Conservation (phyloP, 2,329 filamentous ascomycete genomes). For the Microdochium trichocladiopsis region DNA sequence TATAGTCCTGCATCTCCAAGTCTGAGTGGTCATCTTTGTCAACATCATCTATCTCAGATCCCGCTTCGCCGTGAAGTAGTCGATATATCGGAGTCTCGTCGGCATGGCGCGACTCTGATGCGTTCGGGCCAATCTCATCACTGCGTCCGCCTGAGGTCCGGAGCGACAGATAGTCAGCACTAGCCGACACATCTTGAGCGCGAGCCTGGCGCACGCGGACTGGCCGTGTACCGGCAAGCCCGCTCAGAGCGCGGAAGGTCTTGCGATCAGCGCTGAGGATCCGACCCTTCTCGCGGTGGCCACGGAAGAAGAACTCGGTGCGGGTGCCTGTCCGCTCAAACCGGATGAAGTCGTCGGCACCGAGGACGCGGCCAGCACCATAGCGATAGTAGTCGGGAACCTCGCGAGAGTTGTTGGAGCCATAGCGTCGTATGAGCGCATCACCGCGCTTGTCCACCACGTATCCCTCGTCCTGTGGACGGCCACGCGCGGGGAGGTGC, state of each 20-base stretch:
- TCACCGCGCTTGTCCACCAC: conserved; percentile 72
- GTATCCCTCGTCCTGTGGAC: conserved; percentile 32
- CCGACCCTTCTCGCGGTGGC: conserved; percentile 33
- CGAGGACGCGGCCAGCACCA: conserved; percentile 66
- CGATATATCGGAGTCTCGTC: conserved; percentile 51
- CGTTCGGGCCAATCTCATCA: conserved; percentile 2
- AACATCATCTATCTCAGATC: conserved; percentile 36
- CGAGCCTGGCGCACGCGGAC: conserved; percentile 29
- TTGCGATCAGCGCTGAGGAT: conserved; percentile 36
- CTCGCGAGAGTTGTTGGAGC: conserved; percentile 62
- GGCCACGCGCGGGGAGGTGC: conserved; percentile 3
- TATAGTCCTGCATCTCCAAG: conserved; percentile 15
- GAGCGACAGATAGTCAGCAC: conserved; percentile 43
- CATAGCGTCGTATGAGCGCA: conserved; percentile 66
- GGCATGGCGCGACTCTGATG: conserved; percentile 26
- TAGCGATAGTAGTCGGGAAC: conserved; percentile 64
- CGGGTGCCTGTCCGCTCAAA: conserved; percentile 60
- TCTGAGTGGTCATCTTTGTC: conserved; percentile 28
- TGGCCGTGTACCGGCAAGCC: conserved; percentile 30
- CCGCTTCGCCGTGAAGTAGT: conserved; percentile 50
- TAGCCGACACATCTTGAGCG: conserved; percentile 12
- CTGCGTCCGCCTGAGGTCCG: conserved; percentile 27
- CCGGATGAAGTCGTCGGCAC: conserved; percentile 48
- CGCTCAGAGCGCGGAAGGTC: conserved; percentile 23
- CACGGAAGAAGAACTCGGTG: conserved; percentile 44